Evolutionary conservation across 306 rosid species (phyloP).

Genomic region (Cicer pinnatifidum): DNA sequence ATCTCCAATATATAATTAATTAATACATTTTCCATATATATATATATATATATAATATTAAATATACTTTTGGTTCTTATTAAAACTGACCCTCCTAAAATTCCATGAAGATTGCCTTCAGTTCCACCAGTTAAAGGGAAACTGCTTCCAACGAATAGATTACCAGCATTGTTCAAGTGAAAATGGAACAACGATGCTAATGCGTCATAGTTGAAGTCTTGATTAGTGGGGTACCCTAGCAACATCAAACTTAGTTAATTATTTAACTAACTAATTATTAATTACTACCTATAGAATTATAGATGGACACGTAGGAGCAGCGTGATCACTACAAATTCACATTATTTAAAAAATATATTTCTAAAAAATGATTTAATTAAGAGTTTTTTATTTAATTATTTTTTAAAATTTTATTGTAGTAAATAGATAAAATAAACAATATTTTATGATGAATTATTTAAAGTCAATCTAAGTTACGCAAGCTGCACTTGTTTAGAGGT

Average conservation of each 20-base stretch:
- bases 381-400: no score
- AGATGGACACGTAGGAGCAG: no score
- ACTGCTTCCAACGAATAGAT: constrained; percentile 20
- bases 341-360: no score
- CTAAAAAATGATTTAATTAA: no score
- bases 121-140: constrained; percentile 57
- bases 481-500: neutral
- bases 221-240: constrained; percentile 39
- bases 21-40: no score
- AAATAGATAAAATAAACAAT: no score
- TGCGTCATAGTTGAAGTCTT: constrained; percentile 68
- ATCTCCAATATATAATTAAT: constrained; percentile 54
- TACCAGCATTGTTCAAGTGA: constrained; percentile 71
- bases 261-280: no score
- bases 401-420: no score
- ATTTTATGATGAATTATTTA: neutral
- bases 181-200: constrained; percentile 59
- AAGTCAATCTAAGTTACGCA: constrained; percentile 2
- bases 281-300: no score
- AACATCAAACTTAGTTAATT: neutral
- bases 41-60: no score
- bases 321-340: no score
- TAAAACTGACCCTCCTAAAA: constrained; percentile 63
- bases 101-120: constrained; percentile 78
- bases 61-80: no score